Evolutionary conservation across 306 rosid species (phyloP).

Genomic region (Corylus heterophylla): DNA sequence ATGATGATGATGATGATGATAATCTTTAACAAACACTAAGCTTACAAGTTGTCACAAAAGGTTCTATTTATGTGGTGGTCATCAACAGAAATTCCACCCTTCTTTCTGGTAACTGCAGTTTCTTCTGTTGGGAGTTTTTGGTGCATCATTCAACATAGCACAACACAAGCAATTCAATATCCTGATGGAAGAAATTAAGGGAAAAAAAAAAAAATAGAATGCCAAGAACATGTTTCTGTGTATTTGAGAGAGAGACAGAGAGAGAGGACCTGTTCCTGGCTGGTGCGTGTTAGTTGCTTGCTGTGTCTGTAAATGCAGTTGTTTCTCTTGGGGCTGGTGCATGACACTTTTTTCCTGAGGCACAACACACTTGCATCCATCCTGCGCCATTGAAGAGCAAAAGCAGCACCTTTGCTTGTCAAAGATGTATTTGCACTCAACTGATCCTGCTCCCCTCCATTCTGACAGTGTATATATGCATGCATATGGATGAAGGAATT

Average conservation of each 20-base stretch:
- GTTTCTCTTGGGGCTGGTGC: background rate
- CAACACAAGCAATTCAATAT: background rate
- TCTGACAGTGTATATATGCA: background rate
- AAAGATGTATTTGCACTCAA: background rate
- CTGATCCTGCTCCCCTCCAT: background rate
- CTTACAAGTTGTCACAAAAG: background rate
- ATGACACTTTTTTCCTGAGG: background rate
- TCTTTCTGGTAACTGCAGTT: background rate
- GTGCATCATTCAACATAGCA: background rate
- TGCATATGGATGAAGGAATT: background rate
- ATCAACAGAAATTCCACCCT: background rate
- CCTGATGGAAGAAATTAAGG: background rate
- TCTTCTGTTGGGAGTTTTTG: background rate
- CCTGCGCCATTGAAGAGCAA: background rate
- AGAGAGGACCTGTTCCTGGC: background rate
- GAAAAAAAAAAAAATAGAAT: background rate
- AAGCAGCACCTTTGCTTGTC: background rate
- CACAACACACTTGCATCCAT: background rate
- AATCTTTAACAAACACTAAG: background rate
- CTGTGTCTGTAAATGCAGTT: background rate
- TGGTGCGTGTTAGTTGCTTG: background rate
- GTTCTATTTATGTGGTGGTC: too few species aligned
- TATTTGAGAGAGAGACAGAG: background rate
- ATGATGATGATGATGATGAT: background rate
- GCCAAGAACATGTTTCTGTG: background rate